A percentile compares a stretch with the other conserved stretches of the same genome.
phyloP scores from a whole-genome alignment of 2,329 filamentous ascomycete species.

The Trichoderma breve region DNA sequence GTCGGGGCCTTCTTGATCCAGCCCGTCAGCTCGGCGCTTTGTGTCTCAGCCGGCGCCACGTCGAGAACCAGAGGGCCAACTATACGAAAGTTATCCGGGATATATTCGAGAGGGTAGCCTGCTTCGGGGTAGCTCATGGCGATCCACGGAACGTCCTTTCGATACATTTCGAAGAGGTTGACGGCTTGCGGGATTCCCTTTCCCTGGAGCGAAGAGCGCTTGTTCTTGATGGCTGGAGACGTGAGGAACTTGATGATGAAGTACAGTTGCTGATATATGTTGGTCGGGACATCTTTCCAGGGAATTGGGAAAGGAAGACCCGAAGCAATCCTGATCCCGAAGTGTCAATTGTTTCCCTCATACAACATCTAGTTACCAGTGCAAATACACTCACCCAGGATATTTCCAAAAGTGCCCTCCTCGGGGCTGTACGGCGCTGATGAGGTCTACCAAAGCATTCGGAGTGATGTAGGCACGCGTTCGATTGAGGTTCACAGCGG shows the following conservation, averaged over 20 bases:
- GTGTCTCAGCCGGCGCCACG: conserved; percentile 33
- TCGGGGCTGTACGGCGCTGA: conserved; percentile 38
- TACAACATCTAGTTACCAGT: not conserved
- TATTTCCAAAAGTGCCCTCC: conserved; percentile 29
- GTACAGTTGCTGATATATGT: conserved; percentile 32
- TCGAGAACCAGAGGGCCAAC: conserved; percentile 48
- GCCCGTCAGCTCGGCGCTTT: conserved; percentile 41
- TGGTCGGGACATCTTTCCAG: conserved; percentile 40
- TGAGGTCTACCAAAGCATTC: conserved; percentile 42
- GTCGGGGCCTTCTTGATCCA: conserved; percentile 46
- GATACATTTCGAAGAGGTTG: conserved; percentile 22
- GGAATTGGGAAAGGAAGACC: conserved; percentile 46
- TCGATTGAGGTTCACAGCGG: conserved; percentile 24
- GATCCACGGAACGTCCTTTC: conserved; percentile 30
- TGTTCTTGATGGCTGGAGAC: conserved; percentile 19
- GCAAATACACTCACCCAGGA: conserved; percentile 1
- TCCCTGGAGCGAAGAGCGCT: conserved; percentile 35
- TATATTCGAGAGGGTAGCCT: conserved; percentile 28
- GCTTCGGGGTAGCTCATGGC: conserved; percentile 28
- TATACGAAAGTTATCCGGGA: conserved; percentile 29
- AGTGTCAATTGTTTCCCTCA: not conserved
- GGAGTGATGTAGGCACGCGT: conserved; percentile 42
- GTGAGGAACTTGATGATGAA: conserved; percentile 25
- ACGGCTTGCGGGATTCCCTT: conserved; percentile 28
- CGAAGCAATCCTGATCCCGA: conserved; percentile 36